Conservation (phyloP, 495 filamentous ascomycete genomes). For the Letharia lupina region DNA sequence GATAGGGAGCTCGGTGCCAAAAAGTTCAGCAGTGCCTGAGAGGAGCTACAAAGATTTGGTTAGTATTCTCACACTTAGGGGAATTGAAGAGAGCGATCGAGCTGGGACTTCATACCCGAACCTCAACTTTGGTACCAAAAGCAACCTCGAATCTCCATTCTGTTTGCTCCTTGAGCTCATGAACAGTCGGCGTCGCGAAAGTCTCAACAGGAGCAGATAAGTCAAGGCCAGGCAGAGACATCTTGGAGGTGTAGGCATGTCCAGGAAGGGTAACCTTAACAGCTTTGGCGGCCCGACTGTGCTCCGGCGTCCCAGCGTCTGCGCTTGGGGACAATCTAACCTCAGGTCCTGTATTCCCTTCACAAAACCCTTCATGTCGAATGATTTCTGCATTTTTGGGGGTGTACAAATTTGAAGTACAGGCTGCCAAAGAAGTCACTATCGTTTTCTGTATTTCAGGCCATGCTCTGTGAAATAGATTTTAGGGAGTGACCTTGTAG, state of each 20-base stretch:
- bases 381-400: neutral
- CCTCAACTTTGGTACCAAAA: slow-evolving; percentile 51
- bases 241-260: slow-evolving; percentile 7
- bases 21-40: slow-evolving; percentile 82
- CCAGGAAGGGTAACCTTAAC: neutral
- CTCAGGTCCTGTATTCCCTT: neutral
- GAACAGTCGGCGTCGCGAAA: slow-evolving; percentile 16
- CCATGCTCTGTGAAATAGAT: neutral
- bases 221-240: slow-evolving; percentile 27
- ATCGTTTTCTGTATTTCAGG: neutral
- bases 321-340: neutral
- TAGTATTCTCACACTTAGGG: neutral
- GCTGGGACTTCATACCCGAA: slow-evolving; percentile 42
- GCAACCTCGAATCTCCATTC: slow-evolving; percentile 94
- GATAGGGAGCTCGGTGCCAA: slow-evolving; percentile 86
- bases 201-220: slow-evolving; percentile 21
- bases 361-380: neutral
- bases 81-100: neutral
- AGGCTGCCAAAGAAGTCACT: neutral
- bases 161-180: slow-evolving; percentile 40
- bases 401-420: neutral
- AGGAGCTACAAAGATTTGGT: slow-evolving; percentile 44
- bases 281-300: slow-evolving; percentile 2
- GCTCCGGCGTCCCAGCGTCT: slow-evolving; percentile 1
- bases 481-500: neutral